Evolutionary conservation across 306 rosid genomes (phyloP).

Genomic region (Comarum palustre): DNA sequence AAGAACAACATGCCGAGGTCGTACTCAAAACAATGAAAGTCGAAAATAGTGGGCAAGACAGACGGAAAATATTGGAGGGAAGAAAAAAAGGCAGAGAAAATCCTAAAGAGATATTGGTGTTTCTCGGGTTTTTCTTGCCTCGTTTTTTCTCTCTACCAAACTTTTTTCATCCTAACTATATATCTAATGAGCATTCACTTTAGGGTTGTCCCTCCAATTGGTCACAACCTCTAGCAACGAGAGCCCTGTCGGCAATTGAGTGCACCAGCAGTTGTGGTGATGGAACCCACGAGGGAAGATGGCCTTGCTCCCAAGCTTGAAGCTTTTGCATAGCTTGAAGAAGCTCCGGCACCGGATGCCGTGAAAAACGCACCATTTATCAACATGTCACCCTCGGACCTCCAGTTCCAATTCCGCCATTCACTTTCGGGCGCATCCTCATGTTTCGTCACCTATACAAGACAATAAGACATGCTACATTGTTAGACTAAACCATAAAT

Average conservation of each 20-base stretch:
- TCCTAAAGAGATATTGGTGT: not conserved
- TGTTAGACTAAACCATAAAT: not conserved
- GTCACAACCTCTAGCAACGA: constrained; percentile 51
- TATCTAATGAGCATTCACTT: constrained; percentile 7
- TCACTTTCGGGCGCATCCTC: constrained; percentile 90
- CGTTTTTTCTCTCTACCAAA: constrained; percentile 1
- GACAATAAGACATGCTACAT: not conserved
- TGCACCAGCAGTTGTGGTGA: constrained; percentile 66
- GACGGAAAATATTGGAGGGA: constrained; percentile 28
- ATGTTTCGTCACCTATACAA: constrained; percentile 77
- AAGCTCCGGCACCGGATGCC: constrained; percentile 76
- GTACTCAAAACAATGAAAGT: constrained; percentile 32
- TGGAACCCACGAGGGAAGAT: constrained; percentile 72
- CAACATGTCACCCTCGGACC: constrained; percentile 74
- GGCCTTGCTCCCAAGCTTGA: constrained; percentile 91
- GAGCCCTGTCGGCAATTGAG: constrained; percentile 77
- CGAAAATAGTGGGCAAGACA: constrained; percentile 22
- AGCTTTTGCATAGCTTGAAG: constrained; percentile 88
- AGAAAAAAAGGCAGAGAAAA: constrained; percentile 26
- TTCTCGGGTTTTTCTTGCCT: not conserved
- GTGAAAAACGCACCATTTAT: constrained; percentile 89
- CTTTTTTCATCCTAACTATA: constrained; percentile 17
- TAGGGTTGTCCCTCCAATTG: constrained; percentile 12
- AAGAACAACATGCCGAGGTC: constrained; percentile 71
- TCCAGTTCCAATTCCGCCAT: constrained; percentile 91